Base-by-base conservation (phyloP, 23 red algal species). In the Cyanidium caldarium region DNA sequence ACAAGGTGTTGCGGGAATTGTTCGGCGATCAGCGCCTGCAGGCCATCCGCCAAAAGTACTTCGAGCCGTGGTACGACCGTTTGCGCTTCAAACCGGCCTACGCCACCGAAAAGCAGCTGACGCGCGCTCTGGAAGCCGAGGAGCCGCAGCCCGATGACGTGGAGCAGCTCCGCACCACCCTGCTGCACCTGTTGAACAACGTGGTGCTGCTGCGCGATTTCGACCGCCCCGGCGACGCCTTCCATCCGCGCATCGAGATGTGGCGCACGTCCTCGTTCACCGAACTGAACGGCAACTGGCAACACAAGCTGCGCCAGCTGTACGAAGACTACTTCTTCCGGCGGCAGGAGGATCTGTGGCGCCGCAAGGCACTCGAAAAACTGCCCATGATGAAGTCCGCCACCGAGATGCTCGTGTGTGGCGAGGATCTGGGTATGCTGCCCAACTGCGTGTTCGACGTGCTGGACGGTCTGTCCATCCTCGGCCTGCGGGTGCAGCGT, bases 301-400 rank as follows among this genome's bases (percentile, higher is more conserved):
- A 87, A 66, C 45, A 42, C 42, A 35, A 78, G 1, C 67, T 95
- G 51, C 68, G 70, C 35, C 46, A 83, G 37, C 71, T 95, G 33
- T 82, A 95, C 46, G 42, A 95, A 1, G 72, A 87, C 66, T 95
- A 95, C 82, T 87, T 95, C 39, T 78, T 80, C 37, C 76, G 65
- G 12, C 82, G 83, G 25, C 89, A 95, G 71, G 89, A 95, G 36
- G 82, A 44, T 10, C 76, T 95, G 19, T 95, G 89, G 89, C 72
- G 80, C 38, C 39, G 71, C 23, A 81, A 87, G 34, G 84, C 75
- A 1, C 45, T 87, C 69, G 72, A 77, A 35, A 86, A 86, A 35
- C 68, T 95, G 29, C 82, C 82, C 0, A 87, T 87, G 79, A 77
- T 95, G 67, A 87, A 87, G 68, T 46, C 73, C 31, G 74, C 82